phyloP scores from a whole-genome alignment of 2,329 filamentous ascomycete species.

The Exutisphaerella laricina region DNA sequence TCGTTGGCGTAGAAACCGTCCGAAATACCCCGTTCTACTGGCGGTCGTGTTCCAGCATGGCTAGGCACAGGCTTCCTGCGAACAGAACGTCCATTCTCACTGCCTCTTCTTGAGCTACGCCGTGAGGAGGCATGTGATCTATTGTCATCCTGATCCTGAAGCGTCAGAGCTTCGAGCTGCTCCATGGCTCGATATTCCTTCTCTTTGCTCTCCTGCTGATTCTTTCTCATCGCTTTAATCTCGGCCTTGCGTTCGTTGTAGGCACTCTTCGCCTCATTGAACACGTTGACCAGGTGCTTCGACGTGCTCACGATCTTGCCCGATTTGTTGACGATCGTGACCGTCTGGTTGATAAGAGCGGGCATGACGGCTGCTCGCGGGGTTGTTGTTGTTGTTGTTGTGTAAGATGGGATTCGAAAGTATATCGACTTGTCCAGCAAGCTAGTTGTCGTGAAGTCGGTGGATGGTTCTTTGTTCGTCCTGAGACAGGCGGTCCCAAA shows the following conservation, averaged over 20 bases:
- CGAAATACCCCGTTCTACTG: constrained; percentile 41
- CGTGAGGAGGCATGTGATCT: constrained; percentile 19
- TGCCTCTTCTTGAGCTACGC: constrained; percentile 25
- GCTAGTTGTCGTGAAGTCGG: constrained; percentile 3
- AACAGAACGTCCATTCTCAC: constrained; percentile 19
- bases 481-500: constrained; percentile 3
- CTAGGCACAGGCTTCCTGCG: constrained; percentile 25
- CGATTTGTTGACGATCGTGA: constrained; percentile 85
- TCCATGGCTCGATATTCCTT: constrained; percentile 55
- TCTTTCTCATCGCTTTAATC: constrained; percentile 64
- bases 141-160: constrained; percentile 41
- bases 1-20: constrained; percentile 45
- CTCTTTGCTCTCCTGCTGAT: constrained; percentile 40
- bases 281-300: constrained; percentile 82
- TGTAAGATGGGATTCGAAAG: not conserved
- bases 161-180: constrained; percentile 46
- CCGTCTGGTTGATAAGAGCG: constrained; percentile 58
- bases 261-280: constrained; percentile 83
- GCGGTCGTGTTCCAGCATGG: constrained; percentile 26
- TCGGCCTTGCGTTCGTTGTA: constrained; percentile 85
- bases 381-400: not conserved
- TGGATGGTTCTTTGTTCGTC: constrained; percentile 3
- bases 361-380: constrained; percentile 15
- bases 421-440: constrained; percentile 10
- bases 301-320: constrained; percentile 87